Evolutionary conservation across 768 basidiomycete species (phyloP).

Genomic region (Pulveroboletus sp.): DNA sequence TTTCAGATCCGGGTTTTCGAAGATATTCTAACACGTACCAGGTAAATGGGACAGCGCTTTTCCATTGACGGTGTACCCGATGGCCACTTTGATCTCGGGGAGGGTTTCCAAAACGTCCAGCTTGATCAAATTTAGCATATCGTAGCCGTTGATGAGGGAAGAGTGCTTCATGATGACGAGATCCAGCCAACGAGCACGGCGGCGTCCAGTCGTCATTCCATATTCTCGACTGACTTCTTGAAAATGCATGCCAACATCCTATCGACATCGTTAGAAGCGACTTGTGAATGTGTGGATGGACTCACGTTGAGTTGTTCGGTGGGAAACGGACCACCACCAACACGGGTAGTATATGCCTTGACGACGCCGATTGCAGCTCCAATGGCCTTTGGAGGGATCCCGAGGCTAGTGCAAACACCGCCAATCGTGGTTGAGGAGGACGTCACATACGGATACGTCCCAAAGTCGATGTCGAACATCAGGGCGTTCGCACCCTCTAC

Average conservation of each 20-base stretch:
- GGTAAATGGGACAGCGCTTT: constrained; percentile 82
- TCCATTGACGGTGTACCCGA: constrained; percentile 74
- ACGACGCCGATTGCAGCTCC: constrained; percentile 89
- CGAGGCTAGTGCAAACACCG: constrained; percentile 96
- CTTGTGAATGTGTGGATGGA: constrained; percentile 6
- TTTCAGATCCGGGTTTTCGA: neutral
- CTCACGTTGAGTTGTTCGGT: constrained; percentile 88
- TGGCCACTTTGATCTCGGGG: constrained; percentile 81
- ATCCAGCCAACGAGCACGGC: constrained; percentile 98
- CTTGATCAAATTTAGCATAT: constrained; percentile 90
- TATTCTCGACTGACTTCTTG: constrained; percentile 94
- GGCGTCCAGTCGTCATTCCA: constrained; percentile 88
- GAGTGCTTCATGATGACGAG: constrained; percentile 93
- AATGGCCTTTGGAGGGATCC: constrained; percentile 85
- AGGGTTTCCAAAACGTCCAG: constrained; percentile 87
- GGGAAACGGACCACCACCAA: constrained; percentile 98
- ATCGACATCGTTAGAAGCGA: constrained; percentile 3
- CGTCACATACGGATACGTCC: constrained; percentile 97
- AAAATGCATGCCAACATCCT: constrained; percentile 80
- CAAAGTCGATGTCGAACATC: constrained; percentile 98
- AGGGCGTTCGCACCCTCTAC: constrained; percentile 98
- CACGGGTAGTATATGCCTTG: constrained; percentile 97
- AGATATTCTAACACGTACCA: constrained; percentile 42
- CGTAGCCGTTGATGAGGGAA: constrained; percentile 92
- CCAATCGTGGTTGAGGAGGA: constrained; percentile 92